These are phyloP conservation scores for Calonectria pteridis DNA, from an alignment of 2,329 filamentous ascomycete species.

Conservation along the genomic window DNA sequence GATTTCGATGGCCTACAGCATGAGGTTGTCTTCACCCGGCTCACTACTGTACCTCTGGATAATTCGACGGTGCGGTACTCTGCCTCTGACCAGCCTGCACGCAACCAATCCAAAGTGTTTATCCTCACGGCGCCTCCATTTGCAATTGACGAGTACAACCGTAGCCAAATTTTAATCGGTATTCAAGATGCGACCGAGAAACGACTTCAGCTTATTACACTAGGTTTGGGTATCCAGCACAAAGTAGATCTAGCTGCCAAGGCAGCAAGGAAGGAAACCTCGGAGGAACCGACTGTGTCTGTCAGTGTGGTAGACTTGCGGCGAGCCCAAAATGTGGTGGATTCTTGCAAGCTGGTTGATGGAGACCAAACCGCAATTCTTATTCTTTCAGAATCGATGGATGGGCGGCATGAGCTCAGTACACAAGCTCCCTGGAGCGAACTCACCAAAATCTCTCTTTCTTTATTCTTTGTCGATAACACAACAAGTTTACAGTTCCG, in stretches of 20 bases:
- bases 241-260: slow-evolving; percentile 46
- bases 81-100: slow-evolving; percentile 64
- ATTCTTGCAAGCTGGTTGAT: slow-evolving; percentile 79
- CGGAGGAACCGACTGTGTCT: slow-evolving; percentile 40
- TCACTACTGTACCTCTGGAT: slow-evolving; percentile 75
- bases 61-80: slow-evolving; percentile 73
- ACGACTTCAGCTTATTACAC: slow-evolving; percentile 74
- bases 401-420: slow-evolving; percentile 75
- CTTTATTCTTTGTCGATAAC: slow-evolving; percentile 70
- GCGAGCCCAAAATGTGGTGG: slow-evolving; percentile 75
- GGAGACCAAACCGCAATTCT: slow-evolving; percentile 76
- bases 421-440: slow-evolving; percentile 82
- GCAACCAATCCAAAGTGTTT: slow-evolving; percentile 72
- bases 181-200: slow-evolving; percentile 78
- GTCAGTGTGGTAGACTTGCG: slow-evolving; percentile 61
- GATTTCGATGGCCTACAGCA: slow-evolving; percentile 78
- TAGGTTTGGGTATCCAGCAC: slow-evolving; percentile 65
- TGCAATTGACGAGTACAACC: slow-evolving; percentile 64
- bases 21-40: slow-evolving; percentile 78
- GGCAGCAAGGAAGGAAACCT: slow-evolving; percentile 34
- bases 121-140: slow-evolving; percentile 72
- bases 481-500: slow-evolving; percentile 69
- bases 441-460: slow-evolving; percentile 75
- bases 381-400: slow-evolving; percentile 74
- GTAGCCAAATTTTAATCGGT: slow-evolving; percentile 72